Evolutionary conservation across 306 rosid genomes (phyloP), one percentile per base, ranked within the genome.

Genomic region (Crotalaria pallida): DNA sequence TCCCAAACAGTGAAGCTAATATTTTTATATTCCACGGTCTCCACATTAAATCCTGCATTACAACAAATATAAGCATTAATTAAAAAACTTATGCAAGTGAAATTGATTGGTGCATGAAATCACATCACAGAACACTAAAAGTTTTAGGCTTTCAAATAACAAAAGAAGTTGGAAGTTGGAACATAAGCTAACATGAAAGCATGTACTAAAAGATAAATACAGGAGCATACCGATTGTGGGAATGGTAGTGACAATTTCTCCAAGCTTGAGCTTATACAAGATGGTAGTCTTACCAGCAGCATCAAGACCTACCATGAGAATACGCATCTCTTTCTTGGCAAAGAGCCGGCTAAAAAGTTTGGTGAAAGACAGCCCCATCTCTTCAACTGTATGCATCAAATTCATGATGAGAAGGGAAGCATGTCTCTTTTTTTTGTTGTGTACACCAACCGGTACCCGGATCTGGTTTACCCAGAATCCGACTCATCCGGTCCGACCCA

Each of bases 1-100:
- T 88, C 92, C 89, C 92, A 85, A 5, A 88, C 92, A 3, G 92
- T 85, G 48, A 88, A 88, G 82, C 92, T 88, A 56, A 88, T 85
- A 71, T 88, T 88, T 67, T 88, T 85, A n/a, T 88, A 85, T 55
- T 84, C 88, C 56, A 87, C 92, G n/a, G 92, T 87, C 87, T 84
- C 92, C 53, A 84, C 89, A 71, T 88, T 88, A 81, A 88, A 88
- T 40, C 92, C 89, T 87, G 79, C 12, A 55, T 4, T 40, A 43
- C 29, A 36, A 41, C 27, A 59, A 36, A 34, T 3, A 77, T 51
- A 34, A 33, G 47, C 34, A 71, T 81, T 41, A 71, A 40, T 66
- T 71, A 10, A 19, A 80, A 19, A 21, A 57, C 7, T 19, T 38
- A 22, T 40, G 24, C 17, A 40, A 55, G 15, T 6, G 48, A 61